Evolutionary conservation across 441 rosid species (phyloP).

Genomic region (Jatropha multifida): DNA sequence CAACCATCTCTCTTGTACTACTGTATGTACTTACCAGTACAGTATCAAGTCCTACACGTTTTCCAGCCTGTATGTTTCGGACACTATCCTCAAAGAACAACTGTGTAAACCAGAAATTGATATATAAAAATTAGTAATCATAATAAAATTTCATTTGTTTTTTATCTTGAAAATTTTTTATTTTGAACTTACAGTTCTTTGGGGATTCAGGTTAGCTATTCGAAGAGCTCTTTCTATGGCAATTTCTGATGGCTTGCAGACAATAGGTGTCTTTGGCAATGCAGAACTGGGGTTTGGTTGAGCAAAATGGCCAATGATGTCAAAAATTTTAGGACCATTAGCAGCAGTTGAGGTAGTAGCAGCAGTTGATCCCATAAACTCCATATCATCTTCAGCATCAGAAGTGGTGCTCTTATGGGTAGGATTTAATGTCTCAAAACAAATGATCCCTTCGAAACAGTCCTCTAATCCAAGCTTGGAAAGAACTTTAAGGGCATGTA

Average conservation of each 20-base stretch:
- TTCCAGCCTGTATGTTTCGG: slow-evolving; percentile 88
- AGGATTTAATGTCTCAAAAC: slow-evolving; percentile 88
- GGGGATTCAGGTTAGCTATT: slow-evolving; percentile 73
- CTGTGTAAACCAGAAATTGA: slow-evolving; percentile 37
- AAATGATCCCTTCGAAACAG: slow-evolving; percentile 88
- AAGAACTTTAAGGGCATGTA: slow-evolving; percentile 68
- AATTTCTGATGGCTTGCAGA: slow-evolving; percentile 79
- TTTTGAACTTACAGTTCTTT: slow-evolving; percentile 62
- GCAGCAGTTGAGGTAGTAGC: not conserved
- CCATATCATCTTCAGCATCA: slow-evolving; percentile 47
- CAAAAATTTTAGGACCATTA: slow-evolving; percentile 41
- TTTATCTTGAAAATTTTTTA: not conserved
- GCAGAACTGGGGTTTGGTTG: slow-evolving; percentile 35
- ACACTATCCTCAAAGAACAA: slow-evolving; percentile 92
- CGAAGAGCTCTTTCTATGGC: slow-evolving; percentile 71
- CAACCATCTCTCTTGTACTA: too few relatives aligned
- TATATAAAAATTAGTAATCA: not conserved
- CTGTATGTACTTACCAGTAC: slow-evolving; percentile 59
- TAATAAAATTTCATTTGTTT: not conserved
- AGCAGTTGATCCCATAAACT: slow-evolving; percentile 35
- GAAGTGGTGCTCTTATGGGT: slow-evolving; percentile 36
- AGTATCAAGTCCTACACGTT: slow-evolving; percentile 79
- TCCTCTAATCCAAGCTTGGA: slow-evolving; percentile 80
- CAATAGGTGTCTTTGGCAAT: slow-evolving; percentile 72
- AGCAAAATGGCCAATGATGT: slow-evolving; percentile 52